Evolutionary conservation across 2,329 filamentous ascomycete species (phyloP), one percentile per base, ranked within the genome.

Genomic region (Rugonectria rugulosa): DNA sequence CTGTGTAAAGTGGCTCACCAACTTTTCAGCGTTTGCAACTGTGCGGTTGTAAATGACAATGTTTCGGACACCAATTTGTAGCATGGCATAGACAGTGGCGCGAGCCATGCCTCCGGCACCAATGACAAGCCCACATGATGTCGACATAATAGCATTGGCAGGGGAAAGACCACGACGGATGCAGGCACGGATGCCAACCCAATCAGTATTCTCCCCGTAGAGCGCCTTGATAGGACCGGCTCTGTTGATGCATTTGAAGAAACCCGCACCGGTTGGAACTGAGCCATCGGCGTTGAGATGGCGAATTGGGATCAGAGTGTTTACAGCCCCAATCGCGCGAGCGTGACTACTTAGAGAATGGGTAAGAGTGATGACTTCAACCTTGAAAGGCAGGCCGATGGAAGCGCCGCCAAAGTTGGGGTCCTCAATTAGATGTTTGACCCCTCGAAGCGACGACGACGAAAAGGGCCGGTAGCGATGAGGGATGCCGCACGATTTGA

Each of bases 161-260:
- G 90, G 90, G 1, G 89, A 92, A 2, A 92, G 77, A 2, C 89
- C 89, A 26, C 88, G 81, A 6, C 87, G 82, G 36, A 93, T 83
- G 67, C 88, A 92, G 3, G 88, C 88, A 48, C 88, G 79, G 36
- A 93, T 90, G 5, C 90, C 90, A 27, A 92, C 88, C 87, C 90
- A 93, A 70, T 93, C 90, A 0, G 89, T 92, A 56, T 93, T 93
- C 55, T 92, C 89, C 1, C 89, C 90, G 59, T 91, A 90, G 0
- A 92, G 77, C 0, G 87, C 88, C 58, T 83, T 82, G 6, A 91
- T 83, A 0, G 86, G 83, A 0, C 89, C 89, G 1, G 86, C 81
- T 37, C 85, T 80, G 59, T 88, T 88, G 24, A 72, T 61, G 56
- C 84, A 80, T n/a, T 75, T 73, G 56, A 80, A 79, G 15, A 80